phyloP scores from a whole-genome alignment of 176 grass and related monocot species.

The Avena eriantha region DNA sequence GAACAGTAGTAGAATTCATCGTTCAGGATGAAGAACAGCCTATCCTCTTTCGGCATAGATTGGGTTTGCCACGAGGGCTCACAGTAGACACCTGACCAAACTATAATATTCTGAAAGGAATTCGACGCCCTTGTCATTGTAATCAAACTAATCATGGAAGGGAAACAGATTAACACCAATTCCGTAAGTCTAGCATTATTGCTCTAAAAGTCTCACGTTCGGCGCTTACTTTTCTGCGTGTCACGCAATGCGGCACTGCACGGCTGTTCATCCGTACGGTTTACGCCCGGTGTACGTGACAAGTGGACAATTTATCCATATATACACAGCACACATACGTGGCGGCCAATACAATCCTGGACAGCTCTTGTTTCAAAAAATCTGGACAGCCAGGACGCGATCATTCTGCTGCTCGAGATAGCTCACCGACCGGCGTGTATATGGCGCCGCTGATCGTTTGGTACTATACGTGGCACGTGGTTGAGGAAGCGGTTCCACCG shows the following conservation, averaged over 20 bases:
- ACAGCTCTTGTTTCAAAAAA: too few relatives aligned
- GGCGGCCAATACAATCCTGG: neutral
- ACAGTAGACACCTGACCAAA: too few relatives aligned
- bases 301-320: neutral
- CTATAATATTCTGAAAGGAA: too few relatives aligned
- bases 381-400: constrained; percentile 6
- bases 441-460: neutral
- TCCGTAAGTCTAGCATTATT: too few relatives aligned
- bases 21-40: too few relatives aligned
- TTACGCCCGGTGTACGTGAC: neutral
- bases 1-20: too few relatives aligned
- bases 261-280: neutral
- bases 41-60: too few relatives aligned
- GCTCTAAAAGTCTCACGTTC: too few relatives aligned
- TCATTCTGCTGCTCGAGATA: neutral
- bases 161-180: too few relatives aligned
- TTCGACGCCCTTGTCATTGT: too few relatives aligned
- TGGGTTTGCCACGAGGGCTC: neutral
- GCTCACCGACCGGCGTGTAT: neutral
- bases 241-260: neutral
- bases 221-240: neutral
- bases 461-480: neutral
- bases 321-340: neutral
- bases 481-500: neutral
- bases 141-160: too few relatives aligned